Evolutionary conservation across 2,329 filamentous ascomycete species (phyloP).

Genomic region (Ceratocystiopsis brevicomis): DNA sequence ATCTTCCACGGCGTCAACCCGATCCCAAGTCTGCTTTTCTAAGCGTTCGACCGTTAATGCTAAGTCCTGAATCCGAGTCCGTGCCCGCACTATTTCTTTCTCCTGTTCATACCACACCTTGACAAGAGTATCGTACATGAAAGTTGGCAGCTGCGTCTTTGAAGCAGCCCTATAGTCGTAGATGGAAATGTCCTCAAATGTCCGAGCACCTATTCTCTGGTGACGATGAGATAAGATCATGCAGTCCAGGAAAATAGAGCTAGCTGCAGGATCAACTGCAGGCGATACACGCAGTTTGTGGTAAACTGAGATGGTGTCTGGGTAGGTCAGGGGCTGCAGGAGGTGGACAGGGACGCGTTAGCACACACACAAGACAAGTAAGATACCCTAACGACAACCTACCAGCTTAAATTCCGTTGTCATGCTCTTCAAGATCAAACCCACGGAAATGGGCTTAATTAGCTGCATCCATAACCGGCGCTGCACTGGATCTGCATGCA

Average conservation of each 20-base stretch:
- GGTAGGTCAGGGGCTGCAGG: slow-evolving; percentile 58
- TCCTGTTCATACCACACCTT: slow-evolving; percentile 29
- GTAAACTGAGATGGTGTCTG: slow-evolving; percentile 66
- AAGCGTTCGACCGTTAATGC: slow-evolving; percentile 38
- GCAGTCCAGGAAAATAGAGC: slow-evolving; percentile 39
- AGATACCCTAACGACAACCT: slow-evolving; percentile 18
- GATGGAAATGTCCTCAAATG: slow-evolving; percentile 58
- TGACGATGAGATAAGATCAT: slow-evolving; percentile 59
- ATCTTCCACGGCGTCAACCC: slow-evolving; percentile 52
- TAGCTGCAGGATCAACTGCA: slow-evolving; percentile 20
- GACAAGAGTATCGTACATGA: slow-evolving; percentile 21
- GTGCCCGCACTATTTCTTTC: slow-evolving; percentile 32
- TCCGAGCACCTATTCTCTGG: slow-evolving; percentile 52
- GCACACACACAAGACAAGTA: too few species aligned
- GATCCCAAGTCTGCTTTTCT: slow-evolving; percentile 59
- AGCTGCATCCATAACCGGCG: slow-evolving; percentile 47
- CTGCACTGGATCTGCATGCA: slow-evolving; percentile 40
- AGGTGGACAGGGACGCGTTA: neutral
- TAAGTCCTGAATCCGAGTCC: slow-evolving; percentile 34
- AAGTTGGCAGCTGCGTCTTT: slow-evolving; percentile 21
- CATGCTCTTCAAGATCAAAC: slow-evolving; percentile 64
- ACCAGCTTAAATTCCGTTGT: slow-evolving; percentile 79
- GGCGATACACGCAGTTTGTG: slow-evolving; percentile 51
- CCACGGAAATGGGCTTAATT: slow-evolving; percentile 44
- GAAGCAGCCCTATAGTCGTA: slow-evolving; percentile 39